phyloP scores from a whole-genome alignment of 179 eudicot species.

The Carnegiea gigantea region DNA sequence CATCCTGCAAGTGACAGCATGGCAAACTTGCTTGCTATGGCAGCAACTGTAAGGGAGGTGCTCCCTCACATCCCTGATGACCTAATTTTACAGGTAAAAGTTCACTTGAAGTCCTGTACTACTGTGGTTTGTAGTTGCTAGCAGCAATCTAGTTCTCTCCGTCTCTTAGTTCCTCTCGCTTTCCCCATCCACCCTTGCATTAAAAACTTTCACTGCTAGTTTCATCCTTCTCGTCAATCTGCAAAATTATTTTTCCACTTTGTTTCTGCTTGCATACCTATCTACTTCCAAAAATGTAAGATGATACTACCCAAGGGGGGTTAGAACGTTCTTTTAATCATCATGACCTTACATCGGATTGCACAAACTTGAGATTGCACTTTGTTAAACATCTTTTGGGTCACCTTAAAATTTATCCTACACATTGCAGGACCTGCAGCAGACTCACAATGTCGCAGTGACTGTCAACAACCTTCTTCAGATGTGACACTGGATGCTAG shows the following conservation, averaged over 20 bases:
- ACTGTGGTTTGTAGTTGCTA: neutral
- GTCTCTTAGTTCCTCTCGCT: no score
- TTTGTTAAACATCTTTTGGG: neutral
- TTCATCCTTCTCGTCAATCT: slow-evolving; percentile 3
- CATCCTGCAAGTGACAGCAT: slow-evolving; percentile 53
- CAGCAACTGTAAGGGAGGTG: slow-evolving; percentile 95
- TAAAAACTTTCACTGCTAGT: no score
- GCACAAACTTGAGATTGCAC: neutral
- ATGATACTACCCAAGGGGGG: neutral
- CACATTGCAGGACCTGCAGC: slow-evolving; percentile 84
- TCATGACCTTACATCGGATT: neutral
- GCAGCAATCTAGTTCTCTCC: neutral
- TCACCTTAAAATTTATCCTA: neutral
- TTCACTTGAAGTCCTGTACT: neutral
- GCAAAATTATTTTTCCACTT: neutral
- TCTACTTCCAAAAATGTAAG: neutral
- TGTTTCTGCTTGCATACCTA: neutral
- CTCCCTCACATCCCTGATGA: slow-evolving; percentile 95
- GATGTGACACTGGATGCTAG: slow-evolving; percentile 45
- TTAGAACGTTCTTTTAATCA: neutral
- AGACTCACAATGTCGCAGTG: slow-evolving; percentile 78
- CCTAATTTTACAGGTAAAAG: slow-evolving; percentile 77
- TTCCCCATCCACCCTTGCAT: no score
- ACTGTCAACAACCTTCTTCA: slow-evolving; percentile 99
- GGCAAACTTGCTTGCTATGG: slow-evolving; percentile 88